Evolutionary conservation across 2,329 filamentous ascomycete genomes (phyloP).

Genomic region (Talaromyces funiculosus): DNA sequence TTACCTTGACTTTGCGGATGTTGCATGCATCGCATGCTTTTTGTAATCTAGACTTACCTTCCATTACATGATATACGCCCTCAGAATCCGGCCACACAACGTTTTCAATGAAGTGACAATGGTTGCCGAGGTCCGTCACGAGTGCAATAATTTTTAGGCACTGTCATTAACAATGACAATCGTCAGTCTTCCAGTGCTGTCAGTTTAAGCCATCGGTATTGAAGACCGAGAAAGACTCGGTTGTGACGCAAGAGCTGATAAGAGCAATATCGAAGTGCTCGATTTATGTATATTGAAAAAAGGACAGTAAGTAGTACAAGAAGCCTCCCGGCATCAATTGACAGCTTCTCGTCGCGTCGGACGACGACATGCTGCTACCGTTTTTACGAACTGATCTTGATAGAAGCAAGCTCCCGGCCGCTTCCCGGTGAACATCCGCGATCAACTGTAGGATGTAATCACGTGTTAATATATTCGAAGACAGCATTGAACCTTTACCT

Average conservation of each 20-base stretch:
- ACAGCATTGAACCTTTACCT: neutral
- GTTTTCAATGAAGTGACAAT: neutral
- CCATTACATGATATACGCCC: constrained; percentile 23
- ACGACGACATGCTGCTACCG: neutral
- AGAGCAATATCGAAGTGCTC: neutral
- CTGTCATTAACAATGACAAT: neutral
- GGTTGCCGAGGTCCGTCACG: neutral
- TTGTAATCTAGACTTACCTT: constrained; percentile 39
- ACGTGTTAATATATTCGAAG: neutral
- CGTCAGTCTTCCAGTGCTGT: neutral
- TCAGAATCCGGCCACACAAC: neutral
- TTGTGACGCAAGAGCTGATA: constrained; percentile 8
- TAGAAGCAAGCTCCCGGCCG: neutral
- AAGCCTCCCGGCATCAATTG: neutral
- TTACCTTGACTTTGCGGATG: constrained; percentile 50
- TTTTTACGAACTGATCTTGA: neutral
- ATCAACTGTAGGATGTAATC: neutral
- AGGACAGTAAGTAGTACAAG: neutral
- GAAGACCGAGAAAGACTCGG: constrained; percentile 2
- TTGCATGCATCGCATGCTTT: constrained; percentile 52
- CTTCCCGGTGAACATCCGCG: neutral
- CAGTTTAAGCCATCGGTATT: constrained; percentile 6
- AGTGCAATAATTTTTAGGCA: neutral
- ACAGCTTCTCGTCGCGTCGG: neutral
- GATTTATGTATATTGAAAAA: neutral